Conservation (phyloP, 2,329 filamentous ascomycete species). For the Neofusicoccum laricinum region DNA sequence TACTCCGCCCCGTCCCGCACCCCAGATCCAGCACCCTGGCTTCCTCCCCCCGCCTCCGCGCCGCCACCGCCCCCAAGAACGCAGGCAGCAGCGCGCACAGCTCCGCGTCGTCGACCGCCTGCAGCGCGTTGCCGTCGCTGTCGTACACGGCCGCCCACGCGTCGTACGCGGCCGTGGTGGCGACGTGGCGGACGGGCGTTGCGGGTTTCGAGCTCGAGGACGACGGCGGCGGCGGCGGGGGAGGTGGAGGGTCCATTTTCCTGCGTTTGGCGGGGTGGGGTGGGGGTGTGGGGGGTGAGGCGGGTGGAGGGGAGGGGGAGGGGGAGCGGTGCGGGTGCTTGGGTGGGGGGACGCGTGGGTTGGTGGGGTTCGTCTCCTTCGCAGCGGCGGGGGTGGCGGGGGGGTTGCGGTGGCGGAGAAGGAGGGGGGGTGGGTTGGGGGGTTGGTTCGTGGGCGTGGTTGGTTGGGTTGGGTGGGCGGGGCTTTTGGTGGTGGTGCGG, state of each 20-base stretch:
- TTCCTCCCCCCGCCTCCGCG: slow-evolving; percentile 14
- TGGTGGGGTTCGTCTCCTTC: background rate
- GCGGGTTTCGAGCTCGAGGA: too few relatives aligned
- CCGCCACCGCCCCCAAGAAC: slow-evolving; percentile 40
- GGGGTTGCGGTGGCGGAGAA: too few relatives aligned
- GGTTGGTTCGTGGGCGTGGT: too few relatives aligned
- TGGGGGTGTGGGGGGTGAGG: background rate
- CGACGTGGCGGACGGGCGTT: slow-evolving; percentile 30
- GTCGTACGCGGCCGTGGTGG: slow-evolving; percentile 48
- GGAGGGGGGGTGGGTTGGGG: too few relatives aligned
- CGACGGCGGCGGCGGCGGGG: too few relatives aligned
- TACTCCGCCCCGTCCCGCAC: slow-evolving; percentile 65
- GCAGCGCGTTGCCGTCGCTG: slow-evolving; percentile 64
- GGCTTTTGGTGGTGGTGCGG: too few relatives aligned
- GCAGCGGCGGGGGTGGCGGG: background rate
- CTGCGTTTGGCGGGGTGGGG: background rate
- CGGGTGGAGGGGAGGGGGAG: background rate
- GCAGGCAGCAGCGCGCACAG: slow-evolving; percentile 50
- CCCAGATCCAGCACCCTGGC: slow-evolving; percentile 58
- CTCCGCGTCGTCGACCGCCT: slow-evolving; percentile 60
- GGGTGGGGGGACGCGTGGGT: background rate
- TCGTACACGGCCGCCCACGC: slow-evolving; percentile 59
- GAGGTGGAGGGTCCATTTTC: background rate
- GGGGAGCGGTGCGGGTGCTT: background rate
- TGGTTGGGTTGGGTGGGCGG: too few relatives aligned